Conservation (phyloP, 1,284 basidiomycete genomes). For the Trichosporon sp. region DNA sequence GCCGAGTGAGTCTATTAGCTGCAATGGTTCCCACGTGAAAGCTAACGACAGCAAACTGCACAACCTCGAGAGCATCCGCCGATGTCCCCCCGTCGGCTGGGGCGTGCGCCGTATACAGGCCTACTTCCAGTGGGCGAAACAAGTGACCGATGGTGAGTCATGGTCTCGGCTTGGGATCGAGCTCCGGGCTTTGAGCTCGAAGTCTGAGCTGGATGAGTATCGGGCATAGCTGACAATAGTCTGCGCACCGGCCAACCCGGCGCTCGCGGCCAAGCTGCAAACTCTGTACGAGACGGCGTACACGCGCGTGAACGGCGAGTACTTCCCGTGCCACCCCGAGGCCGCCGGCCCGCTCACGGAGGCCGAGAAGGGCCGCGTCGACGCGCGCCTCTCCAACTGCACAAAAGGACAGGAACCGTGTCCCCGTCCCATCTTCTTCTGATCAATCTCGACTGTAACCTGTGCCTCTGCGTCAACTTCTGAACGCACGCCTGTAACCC, state of each 20-base stretch:
- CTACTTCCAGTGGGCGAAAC: constrained; percentile 57
- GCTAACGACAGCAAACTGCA: constrained; percentile 52
- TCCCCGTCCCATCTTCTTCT: constrained; percentile 52
- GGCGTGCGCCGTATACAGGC: constrained; percentile 50
- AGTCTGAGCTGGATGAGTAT: no score
- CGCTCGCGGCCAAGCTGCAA: constrained; percentile 46
- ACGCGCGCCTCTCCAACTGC: constrained; percentile 40
- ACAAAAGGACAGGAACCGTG: constrained; percentile 44
- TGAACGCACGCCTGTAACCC: not conserved
- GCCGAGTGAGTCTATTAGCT: constrained; percentile 46
- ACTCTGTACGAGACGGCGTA: constrained; percentile 54
- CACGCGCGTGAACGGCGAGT: constrained; percentile 47
- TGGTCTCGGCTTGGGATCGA: no score
- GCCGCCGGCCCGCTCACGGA: constrained; percentile 50
- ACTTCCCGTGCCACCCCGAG: constrained; percentile 53
- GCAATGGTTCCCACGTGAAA: not conserved
- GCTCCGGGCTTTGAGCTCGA: no score
- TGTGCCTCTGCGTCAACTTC: not conserved
- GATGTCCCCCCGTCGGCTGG: constrained; percentile 54
- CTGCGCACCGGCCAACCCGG: constrained; percentile 50
- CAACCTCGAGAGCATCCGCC: constrained; percentile 55
- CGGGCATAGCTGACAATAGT: constrained; percentile 33
- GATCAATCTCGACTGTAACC: constrained; percentile 6
- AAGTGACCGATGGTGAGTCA: constrained; percentile 53
- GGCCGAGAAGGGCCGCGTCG: constrained; percentile 49